Evolutionary conservation across 441 rosid genomes (phyloP), one percentile per base, ranked within the genome.

Genomic region (Pelargonium cotyledonis): DNA sequence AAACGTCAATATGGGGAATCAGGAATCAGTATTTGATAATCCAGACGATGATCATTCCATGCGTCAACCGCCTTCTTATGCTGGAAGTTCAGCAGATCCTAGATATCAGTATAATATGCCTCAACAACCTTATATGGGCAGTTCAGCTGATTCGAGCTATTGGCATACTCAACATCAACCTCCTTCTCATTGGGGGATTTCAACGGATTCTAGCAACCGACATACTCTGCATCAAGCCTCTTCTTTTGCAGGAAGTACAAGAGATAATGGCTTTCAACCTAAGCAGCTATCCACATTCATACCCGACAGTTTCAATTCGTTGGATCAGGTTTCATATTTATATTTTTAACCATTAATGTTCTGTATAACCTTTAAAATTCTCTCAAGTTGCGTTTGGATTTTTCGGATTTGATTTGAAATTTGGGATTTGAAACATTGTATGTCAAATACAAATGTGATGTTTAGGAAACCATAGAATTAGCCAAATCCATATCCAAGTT

Each of bases 251-350:
- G 82, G 80, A 49, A 73, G 76, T 58, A 49, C 79, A 43, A 76
- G 78, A 80, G 81, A 76, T 15, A 72, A 72, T 47, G 14, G 58
- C 40, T 26, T 70, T 70, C 77, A 66, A 38, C 70, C 14, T 51
- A 70, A 70, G 41, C 85, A 68, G 79, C 88, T 70, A 19, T 77
- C 87, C 64, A 66, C 79, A 0, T 71, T 26, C 68, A 88, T 93
- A 72, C 80, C 87, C 64, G 98, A 93, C 72, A 85, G 85, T 77
- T 93, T 88, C 83, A 83, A 70, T 70, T 84, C 86, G 46, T 75
- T 93, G 79, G 92, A 89, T 71, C 84, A 92, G 95, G 98, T 93
- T 71, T 66, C 72, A 68, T 19, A 23, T 66, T 70, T 53, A 26
- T 35, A 41, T 67, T 38, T 41, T 68, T 31, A 2, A 18, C 71